Evolutionary conservation across 345 rosid species (phyloP).

Genomic region (Citrus mangshanensis): DNA sequence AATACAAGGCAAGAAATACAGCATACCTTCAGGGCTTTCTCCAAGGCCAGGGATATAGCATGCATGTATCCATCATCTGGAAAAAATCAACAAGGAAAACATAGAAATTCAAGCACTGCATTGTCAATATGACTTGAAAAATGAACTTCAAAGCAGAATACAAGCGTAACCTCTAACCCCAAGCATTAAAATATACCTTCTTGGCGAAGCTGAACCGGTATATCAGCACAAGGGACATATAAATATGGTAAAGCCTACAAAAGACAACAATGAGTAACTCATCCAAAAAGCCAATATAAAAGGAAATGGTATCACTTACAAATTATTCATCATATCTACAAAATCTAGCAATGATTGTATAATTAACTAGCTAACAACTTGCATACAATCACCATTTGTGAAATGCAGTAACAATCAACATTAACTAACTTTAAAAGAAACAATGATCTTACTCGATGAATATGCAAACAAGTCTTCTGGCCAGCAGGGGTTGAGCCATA

Average conservation of each 20-base stretch:
- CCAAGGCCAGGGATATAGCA: slow-evolving; percentile 59
- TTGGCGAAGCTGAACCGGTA: slow-evolving; percentile 32
- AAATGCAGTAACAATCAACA: background rate
- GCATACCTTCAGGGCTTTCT: slow-evolving; percentile 80
- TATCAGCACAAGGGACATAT: slow-evolving; percentile 71
- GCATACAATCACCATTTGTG: background rate
- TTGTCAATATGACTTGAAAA: background rate
- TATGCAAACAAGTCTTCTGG: slow-evolving; percentile 91
- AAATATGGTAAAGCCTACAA: slow-evolving; percentile 86
- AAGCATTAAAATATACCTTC: slow-evolving; percentile 44
- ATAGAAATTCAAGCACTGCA: background rate
- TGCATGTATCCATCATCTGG: slow-evolving; percentile 49
- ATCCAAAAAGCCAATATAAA: background rate
- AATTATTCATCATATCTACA: background rate
- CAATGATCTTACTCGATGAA: slow-evolving; percentile 60
- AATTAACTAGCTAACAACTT: background rate
- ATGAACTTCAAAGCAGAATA: background rate
- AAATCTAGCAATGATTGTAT: background rate
- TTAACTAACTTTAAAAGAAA: background rate
- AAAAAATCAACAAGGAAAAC: slow-evolving; percentile 20
- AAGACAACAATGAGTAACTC: slow-evolving; percentile 8
- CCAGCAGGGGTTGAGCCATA: slow-evolving; percentile 94
- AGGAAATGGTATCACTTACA: background rate
- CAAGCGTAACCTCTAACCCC: background rate
- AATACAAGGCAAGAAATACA: slow-evolving; percentile 9